Evolutionary conservation across 257 asterid species (phyloP).

Genomic region (Petunia axillaris): DNA sequence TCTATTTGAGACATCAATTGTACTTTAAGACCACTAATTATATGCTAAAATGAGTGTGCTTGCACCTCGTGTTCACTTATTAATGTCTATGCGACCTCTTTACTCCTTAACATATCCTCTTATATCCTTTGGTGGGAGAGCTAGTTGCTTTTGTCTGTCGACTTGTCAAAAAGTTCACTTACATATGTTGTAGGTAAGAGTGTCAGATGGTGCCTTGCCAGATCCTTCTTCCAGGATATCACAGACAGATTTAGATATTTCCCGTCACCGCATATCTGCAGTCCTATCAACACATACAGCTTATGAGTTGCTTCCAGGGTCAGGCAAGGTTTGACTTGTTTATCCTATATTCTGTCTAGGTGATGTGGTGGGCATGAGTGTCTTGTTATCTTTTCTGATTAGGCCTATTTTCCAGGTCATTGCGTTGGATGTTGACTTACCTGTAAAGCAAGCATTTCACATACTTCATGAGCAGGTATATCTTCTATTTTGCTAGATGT

Average conservation of each 20-base stretch:
- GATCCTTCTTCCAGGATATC: slow-evolving; percentile 63
- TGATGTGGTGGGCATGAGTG: not conserved
- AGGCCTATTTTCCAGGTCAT: slow-evolving; percentile 55
- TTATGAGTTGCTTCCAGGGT: slow-evolving; percentile 89
- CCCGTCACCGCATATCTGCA: slow-evolving; percentile 70
- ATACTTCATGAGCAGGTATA: slow-evolving; percentile 94
- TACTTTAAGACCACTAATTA: not conserved
- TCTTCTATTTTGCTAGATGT: slow-evolving; percentile 13
- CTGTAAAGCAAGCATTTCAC: slow-evolving; percentile 94
- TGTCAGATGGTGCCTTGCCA: slow-evolving; percentile 61
- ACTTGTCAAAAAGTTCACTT: not conserved
- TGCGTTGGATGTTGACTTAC: slow-evolving; percentile 87
- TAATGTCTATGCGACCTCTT: not conserved
- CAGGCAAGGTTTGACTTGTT: slow-evolving; percentile 75
- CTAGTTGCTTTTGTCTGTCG: not conserved
- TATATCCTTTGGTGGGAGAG: slow-evolving; percentile 20
- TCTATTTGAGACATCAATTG: not conserved
- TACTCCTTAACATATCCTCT: not conserved
- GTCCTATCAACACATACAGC: slow-evolving; percentile 79
- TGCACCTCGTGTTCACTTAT: slow-evolving; percentile 14
- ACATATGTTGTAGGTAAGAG: slow-evolving; percentile 56
- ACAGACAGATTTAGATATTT: slow-evolving; percentile 70
- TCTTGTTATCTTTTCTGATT: slow-evolving; percentile 19
- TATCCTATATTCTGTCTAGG: slow-evolving; percentile 25
- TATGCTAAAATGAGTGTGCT: slow-evolving; percentile 10